Evolutionary conservation across 2,329 filamentous ascomycete species (phyloP).

Genomic region (Xylariales sp.): DNA sequence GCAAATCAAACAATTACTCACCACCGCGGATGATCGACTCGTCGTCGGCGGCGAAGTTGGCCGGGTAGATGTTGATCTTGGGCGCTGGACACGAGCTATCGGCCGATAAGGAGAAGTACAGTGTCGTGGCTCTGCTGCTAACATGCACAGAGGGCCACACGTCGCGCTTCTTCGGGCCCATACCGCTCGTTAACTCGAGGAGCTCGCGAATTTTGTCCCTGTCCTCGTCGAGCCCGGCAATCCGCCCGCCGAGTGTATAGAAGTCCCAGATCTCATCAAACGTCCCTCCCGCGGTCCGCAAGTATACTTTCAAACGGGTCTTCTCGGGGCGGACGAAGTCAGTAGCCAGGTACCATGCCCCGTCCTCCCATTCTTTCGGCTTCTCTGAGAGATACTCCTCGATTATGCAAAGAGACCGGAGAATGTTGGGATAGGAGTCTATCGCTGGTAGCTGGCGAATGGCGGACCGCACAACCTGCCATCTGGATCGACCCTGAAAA

Average conservation of each 20-base stretch:
- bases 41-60: not conserved
- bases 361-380: not conserved
- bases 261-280: not conserved
- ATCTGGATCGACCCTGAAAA: not conserved
- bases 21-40: not conserved
- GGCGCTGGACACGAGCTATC: not conserved
- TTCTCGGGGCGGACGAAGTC: not conserved
- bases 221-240: not conserved
- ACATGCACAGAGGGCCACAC: not conserved
- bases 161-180: not conserved
- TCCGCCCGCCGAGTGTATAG: not conserved
- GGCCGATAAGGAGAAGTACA: not conserved
- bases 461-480: not conserved
- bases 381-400: conserved; percentile 2
- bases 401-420: not conserved
- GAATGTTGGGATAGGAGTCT: not conserved
- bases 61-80: not conserved
- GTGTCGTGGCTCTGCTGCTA: not conserved
- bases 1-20: not conserved
- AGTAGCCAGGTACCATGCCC: not conserved
- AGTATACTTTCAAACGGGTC: not conserved
- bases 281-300: not conserved
- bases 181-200: not conserved
- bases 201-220: not conserved
- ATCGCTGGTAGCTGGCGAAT: not conserved